Percentiles rank a stretch among this genome's conserved stretches.
These are phyloP conservation scores for Penicillium cosmopolitanum DNA, from an alignment of 495 filamentous ascomycete species.

Conservation along the genomic window DNA sequence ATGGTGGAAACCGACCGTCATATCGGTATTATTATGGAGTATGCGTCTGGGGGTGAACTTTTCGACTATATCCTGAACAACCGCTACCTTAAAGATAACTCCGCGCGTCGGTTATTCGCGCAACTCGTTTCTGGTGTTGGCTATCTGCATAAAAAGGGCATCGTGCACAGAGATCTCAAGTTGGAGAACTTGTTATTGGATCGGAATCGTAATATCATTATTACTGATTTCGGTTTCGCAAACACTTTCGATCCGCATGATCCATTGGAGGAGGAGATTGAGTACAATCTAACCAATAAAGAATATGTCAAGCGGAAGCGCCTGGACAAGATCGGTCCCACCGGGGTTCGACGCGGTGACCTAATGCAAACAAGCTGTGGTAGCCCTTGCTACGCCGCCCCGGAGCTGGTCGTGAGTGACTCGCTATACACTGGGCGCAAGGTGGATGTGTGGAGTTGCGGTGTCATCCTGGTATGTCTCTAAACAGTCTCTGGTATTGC, in stretches of 20 bases:
- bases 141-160: constrained; percentile 98
- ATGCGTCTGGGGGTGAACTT: constrained; percentile 94
- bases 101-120: constrained; percentile 89
- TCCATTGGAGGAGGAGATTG: constrained; percentile 87
- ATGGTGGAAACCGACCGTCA: constrained; percentile 97
- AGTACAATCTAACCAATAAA: constrained; percentile 80
- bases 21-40: constrained; percentile 98
- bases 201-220: constrained; percentile 97
- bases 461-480: constrained; percentile 84
- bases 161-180: constrained; percentile 97
- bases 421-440: constrained; percentile 96
- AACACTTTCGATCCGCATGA: constrained; percentile 94
- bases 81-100: constrained; percentile 90
- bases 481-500: background rate
- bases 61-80: constrained; percentile 99
- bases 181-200: constrained; percentile 96
- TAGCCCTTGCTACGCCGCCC: constrained; percentile 87
- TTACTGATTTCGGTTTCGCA: constrained; percentile 98
- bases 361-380: constrained; percentile 63
- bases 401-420: constrained; percentile 96
- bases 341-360: constrained; percentile 76
- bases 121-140: constrained; percentile 96
- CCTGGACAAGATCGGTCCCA: constrained; percentile 79
- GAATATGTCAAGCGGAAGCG: constrained; percentile 81
- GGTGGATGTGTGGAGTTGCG: constrained; percentile 99